A percentile compares a stretch with the other conserved stretches of the same genome.
Evolutionary conservation across 2,329 filamentous ascomycete species (phyloP).

Genomic region (Microcyclospora tardicrescens): DNA sequence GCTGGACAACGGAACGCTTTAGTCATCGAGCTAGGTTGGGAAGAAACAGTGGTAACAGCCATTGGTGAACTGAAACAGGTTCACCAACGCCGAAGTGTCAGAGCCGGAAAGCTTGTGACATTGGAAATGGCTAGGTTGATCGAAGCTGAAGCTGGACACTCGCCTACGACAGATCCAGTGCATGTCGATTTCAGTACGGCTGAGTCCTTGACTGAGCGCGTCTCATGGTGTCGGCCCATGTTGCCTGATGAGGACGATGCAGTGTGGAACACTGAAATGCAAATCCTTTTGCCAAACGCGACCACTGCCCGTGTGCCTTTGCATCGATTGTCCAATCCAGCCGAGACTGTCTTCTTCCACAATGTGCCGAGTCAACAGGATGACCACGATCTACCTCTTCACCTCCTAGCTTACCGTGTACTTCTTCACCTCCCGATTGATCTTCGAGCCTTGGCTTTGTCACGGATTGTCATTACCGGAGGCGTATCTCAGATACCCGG

Average conservation of each 20-base stretch:
- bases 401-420: constrained; percentile 60
- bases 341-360: constrained; percentile 62
- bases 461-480: constrained; percentile 75
- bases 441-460: constrained; percentile 72
- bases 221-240: constrained; percentile 56
- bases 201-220: constrained; percentile 62
- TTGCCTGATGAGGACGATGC: constrained; percentile 15
- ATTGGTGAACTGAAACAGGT: constrained; percentile 88
- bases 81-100: constrained; percentile 52
- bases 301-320: constrained; percentile 50
- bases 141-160: constrained; percentile 28
- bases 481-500: constrained; percentile 69
- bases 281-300: constrained; percentile 21
- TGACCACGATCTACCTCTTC: constrained; percentile 73
- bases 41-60: constrained; percentile 72
- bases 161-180: constrained; percentile 31
- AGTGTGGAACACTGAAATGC: constrained; percentile 3
- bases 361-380: constrained; percentile 51
- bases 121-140: constrained; percentile 56
- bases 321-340: constrained; percentile 56
- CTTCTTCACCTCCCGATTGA: constrained; percentile 69
- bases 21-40: constrained; percentile 85
- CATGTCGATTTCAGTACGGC: constrained; percentile 54
- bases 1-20: constrained; percentile 78
- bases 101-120: constrained; percentile 61